Evolutionary conservation across 768 basidiomycete genomes (phyloP).

Genomic region (Boletus fagicola): DNA sequence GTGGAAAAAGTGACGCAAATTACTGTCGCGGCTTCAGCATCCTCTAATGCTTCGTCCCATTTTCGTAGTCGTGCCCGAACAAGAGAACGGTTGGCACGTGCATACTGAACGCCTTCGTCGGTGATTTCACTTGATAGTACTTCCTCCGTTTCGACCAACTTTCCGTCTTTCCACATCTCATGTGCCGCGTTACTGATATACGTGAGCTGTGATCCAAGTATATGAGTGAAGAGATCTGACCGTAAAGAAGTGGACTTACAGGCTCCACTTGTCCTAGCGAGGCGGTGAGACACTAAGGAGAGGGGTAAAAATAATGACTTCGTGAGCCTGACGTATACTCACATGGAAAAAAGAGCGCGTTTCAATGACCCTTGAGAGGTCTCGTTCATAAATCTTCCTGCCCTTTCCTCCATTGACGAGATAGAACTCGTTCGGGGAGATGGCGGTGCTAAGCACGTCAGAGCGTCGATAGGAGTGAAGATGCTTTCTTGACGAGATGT

Average conservation of each 20-base stretch:
- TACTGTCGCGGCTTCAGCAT: slow-evolving; percentile 2
- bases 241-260: not conserved
- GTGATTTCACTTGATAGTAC: slow-evolving; percentile 12
- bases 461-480: not conserved
- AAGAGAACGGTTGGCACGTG: slow-evolving; percentile 16
- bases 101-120: not conserved
- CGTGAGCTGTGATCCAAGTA: slow-evolving; percentile 7
- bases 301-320: not conserved
- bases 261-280: not conserved
- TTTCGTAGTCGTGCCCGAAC: slow-evolving; percentile 9
- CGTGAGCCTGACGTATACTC: not conserved
- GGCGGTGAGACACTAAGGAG: not conserved
- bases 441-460: not conserved
- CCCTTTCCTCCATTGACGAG: not conserved
- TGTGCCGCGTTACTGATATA: slow-evolving; percentile 4
- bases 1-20: not conserved
- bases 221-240: not conserved
- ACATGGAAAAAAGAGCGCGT: not conserved
- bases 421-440: not conserved
- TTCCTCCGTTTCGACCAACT: slow-evolving; percentile 4
- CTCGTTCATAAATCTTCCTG: not conserved
- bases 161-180: slow-evolving; percentile 8
- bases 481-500: not conserved
- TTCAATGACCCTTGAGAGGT: not conserved
- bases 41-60: slow-evolving; percentile 6